Percentiles rank a stretch among this genome's conserved stretches.
Evolutionary conservation across 495 filamentous ascomycete genomes (phyloP).

Genomic region (Platismatia glauca): DNA sequence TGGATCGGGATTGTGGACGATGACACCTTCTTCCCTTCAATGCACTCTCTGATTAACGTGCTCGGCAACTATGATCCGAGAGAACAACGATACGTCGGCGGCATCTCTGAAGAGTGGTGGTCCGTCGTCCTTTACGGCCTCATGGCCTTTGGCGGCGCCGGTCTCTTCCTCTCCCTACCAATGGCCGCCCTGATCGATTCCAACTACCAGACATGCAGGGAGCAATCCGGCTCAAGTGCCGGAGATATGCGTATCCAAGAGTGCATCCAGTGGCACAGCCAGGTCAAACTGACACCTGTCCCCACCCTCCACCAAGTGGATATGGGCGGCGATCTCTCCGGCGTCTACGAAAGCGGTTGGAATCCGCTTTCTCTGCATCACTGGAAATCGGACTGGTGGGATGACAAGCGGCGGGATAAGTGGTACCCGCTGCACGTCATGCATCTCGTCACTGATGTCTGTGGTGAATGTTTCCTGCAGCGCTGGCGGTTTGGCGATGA

Average conservation of each 20-base stretch:
- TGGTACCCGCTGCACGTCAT: conserved; percentile 38
- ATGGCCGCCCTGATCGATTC: conserved; percentile 34
- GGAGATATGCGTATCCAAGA: conserved; percentile 43
- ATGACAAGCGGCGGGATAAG: conserved; percentile 22
- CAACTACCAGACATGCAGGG: conserved; percentile 33
- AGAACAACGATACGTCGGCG: conserved; percentile 45
- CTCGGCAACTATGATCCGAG: conserved; percentile 39
- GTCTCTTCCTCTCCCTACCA: conserved; percentile 49
- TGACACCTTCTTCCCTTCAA: conserved; percentile 57
- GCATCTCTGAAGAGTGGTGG: conserved; percentile 45
- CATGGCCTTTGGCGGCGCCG: conserved; percentile 53
- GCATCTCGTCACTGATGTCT: conserved; percentile 42
- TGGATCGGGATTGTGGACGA: conserved; percentile 62
- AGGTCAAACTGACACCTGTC: conserved; percentile 41
- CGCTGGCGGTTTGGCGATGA: conserved; percentile 48
- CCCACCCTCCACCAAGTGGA: conserved; percentile 47
- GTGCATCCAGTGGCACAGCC: conserved; percentile 45
- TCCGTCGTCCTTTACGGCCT: conserved; percentile 43
- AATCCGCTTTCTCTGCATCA: conserved; percentile 49
- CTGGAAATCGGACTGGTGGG: conserved; percentile 48
- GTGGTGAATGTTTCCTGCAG: conserved; percentile 50
- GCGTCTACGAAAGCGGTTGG: conserved; percentile 48
- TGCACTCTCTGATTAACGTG: conserved; percentile 39
- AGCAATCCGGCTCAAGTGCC: conserved; percentile 30
- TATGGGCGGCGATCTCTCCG: conserved; percentile 40